Conservation (phyloP, 768 basidiomycete genomes). For the Mycena sanguinolenta region DNA sequence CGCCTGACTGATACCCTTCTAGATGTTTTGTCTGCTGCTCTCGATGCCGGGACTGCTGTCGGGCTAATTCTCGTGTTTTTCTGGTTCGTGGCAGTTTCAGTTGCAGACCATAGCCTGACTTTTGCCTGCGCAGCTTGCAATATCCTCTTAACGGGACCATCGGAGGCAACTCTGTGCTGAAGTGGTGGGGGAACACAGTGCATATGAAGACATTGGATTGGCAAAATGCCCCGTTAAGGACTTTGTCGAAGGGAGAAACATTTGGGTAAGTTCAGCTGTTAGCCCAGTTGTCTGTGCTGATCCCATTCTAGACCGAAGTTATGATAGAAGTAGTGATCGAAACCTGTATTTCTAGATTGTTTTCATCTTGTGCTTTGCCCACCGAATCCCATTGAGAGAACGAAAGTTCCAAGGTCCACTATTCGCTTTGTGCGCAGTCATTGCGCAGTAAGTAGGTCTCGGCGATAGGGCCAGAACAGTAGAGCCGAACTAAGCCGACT, state of each 20-base stretch:
- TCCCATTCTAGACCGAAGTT: background rate
- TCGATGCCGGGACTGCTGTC: constrained; percentile 80
- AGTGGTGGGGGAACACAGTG: constrained; percentile 59
- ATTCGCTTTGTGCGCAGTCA: too few species aligned
- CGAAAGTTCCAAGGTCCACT: too few species aligned
- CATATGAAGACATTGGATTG: constrained; percentile 45
- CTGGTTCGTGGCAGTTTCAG: constrained; percentile 56
- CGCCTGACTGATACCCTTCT: background rate
- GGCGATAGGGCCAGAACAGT: too few species aligned
- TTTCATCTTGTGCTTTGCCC: too few species aligned
- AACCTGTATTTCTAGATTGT: constrained; percentile 30
- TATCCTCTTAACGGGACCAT: constrained; percentile 58
- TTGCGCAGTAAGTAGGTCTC: too few species aligned
- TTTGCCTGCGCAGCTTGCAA: constrained; percentile 51
- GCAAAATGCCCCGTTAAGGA: constrained; percentile 33
- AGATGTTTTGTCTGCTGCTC: constrained; percentile 83
- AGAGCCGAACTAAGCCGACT: constrained; percentile 9
- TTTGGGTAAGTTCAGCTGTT: constrained; percentile 41
- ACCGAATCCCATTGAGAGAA: too few species aligned
- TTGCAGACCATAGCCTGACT: background rate
- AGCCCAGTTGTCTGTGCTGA: background rate
- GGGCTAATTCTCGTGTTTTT: constrained; percentile 80
- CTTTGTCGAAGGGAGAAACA: constrained; percentile 39
- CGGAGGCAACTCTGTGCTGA: constrained; percentile 50
- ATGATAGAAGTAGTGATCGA: constrained; percentile 12